Conservation (phyloP, 2,329 filamentous ascomycete genomes). For the Fusarium setosum region DNA sequence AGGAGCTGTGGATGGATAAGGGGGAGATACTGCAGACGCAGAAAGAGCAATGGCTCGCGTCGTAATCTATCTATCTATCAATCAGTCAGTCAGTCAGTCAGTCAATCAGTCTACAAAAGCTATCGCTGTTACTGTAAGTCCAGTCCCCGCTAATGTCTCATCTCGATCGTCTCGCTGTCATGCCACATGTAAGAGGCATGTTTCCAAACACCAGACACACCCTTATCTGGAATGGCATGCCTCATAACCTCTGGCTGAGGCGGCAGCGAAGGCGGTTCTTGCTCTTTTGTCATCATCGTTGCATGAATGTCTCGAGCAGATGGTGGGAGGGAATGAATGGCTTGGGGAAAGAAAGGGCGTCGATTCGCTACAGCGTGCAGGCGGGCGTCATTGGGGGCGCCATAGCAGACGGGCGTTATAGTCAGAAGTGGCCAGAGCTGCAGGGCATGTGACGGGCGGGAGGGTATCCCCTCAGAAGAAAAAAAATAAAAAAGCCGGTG, state of each 20-base stretch:
- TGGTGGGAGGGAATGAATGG: constrained; percentile 18
- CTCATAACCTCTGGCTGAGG: background rate
- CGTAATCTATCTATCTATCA: too few species aligned
- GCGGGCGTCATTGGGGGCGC: constrained; percentile 16
- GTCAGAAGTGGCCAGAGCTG: constrained; percentile 12
- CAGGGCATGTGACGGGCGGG: constrained; percentile 29
- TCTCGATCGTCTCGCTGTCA: background rate
- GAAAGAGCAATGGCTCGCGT: constrained; percentile 31
- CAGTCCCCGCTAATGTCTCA: background rate
- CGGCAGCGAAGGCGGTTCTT: background rate
- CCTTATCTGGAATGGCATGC: background rate
- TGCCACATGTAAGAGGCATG: background rate
- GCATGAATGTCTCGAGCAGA: constrained; percentile 1
- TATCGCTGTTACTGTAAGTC: background rate
- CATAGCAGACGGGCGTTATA: constrained; percentile 18
- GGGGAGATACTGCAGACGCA: constrained; percentile 59
- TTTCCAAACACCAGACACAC: background rate
- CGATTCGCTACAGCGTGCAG: constrained; percentile 20
- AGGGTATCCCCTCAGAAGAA: background rate
- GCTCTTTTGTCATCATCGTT: constrained; percentile 10
- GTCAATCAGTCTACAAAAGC: background rate
- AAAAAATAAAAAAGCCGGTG: constrained; percentile 4
- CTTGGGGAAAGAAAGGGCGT: constrained; percentile 4
- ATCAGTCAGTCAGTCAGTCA: background rate
- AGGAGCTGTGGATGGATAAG: constrained; percentile 65